These are phyloP conservation scores for Euphorbia celastroides DNA, from an alignment of 441 rosid species.

Conservation along the genomic window DNA sequence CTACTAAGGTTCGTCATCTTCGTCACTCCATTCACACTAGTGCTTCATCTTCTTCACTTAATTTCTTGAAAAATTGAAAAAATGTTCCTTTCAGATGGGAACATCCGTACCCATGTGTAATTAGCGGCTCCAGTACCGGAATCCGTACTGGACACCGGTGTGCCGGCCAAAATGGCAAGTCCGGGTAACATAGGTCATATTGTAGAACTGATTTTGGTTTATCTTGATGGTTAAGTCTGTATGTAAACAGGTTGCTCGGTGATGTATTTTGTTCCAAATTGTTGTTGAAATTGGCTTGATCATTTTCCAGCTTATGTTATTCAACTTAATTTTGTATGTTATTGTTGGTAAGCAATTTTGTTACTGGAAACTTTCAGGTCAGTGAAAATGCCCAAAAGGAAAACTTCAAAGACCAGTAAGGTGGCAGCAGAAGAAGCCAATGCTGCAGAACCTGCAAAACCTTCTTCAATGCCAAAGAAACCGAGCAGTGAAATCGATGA, in stretches of 20 bases:
- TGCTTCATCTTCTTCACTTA: too few species aligned
- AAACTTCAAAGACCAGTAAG: slow-evolving; percentile 1
- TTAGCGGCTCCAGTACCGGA: too few species aligned
- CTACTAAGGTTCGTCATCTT: too few species aligned
- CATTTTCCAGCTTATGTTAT: background rate
- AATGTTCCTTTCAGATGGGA: too few species aligned
- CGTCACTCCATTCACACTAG: too few species aligned
- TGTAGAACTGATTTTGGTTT: background rate
- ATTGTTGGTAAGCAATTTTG: background rate
- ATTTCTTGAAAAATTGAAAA: too few species aligned
- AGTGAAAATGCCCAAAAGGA: slow-evolving; percentile 15
- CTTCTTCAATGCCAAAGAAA: background rate
- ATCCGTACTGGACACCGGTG: too few species aligned
- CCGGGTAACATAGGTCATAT: too few species aligned
- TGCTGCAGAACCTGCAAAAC: background rate
- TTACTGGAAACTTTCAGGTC: background rate
- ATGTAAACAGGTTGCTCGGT: background rate
- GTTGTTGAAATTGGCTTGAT: background rate
- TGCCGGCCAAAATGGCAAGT: too few species aligned
- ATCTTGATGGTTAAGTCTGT: background rate
- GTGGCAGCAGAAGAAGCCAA: background rate
- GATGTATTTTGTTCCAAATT: background rate
- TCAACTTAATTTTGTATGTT: background rate
- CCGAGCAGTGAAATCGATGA: slow-evolving; percentile 15
- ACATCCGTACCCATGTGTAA: too few species aligned